Evolutionary conservation across 306 rosid genomes (phyloP), one percentile per base, ranked within the genome.

Genomic region (Trifolium repens): DNA sequence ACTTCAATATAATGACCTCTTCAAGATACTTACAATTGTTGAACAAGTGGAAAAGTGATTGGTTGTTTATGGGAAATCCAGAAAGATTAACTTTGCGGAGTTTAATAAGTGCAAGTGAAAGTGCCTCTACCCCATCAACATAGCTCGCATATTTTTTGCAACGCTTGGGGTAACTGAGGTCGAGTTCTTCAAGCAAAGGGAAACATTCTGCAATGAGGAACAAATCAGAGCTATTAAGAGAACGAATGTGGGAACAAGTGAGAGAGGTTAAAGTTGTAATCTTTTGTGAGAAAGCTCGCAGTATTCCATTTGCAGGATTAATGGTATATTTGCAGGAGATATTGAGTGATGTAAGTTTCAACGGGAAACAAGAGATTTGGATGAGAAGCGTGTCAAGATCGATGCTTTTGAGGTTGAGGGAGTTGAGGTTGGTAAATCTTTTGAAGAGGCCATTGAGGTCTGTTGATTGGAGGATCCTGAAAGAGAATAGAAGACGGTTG

Each of bases 301-400:
- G 50, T n/a, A n/a, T n/a, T 32, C 89, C 94, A 9, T 35, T 30
- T 4, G 63, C 19, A 0, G 87, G 90, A n/a, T n/a, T n/a, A 14
- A 91, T 32, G 0, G 15, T 30, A 7, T 9, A 12, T 22, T 77
- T 84, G 64, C 46, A 11, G 9, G 91, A 86, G 57, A 91, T 14
- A 54, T 73, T 32, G 43, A 91, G 88, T 0, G 88, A 80, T 53
- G 71, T 65, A 40, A 88, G 82, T 54, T 35, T 58, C 63, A 85
- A 75, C 0, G 84, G 71, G 3, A 83, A 76, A 9, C 5, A 39
- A 1, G 91, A 78, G 42, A 89, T 74, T 7, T 17, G 0, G 2
- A 12, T 1, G 26, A 91, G 89, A 71, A 81, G 54, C 16, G 44
- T 64, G 43, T 83, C 27, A 67, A 22, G 24, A 1, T 1, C 39